Evolutionary conservation across 2,329 filamentous ascomycete species (phyloP).

Genomic region (Zymoseptoria pseudotritici): DNA sequence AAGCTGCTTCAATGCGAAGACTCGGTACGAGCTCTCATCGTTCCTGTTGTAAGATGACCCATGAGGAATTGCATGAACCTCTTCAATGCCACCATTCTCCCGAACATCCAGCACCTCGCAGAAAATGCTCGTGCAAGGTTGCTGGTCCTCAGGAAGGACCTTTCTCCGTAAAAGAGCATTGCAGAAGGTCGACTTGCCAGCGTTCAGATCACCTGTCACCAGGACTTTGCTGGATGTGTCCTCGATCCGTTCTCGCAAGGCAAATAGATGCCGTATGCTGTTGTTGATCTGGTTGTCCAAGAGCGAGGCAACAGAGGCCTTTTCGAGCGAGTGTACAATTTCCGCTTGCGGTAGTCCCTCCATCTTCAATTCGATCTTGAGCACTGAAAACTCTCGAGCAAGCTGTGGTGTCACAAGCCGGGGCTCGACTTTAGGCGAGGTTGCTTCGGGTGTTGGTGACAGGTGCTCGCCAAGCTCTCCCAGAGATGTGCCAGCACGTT

Average conservation of each 20-base stretch:
- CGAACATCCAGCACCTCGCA: constrained; percentile 91
- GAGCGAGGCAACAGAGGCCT: constrained; percentile 79
- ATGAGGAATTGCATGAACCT: constrained; percentile 90
- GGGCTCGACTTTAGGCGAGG: constrained; percentile 63
- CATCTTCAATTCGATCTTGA: constrained; percentile 91
- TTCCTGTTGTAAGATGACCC: constrained; percentile 73
- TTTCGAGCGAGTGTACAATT: constrained; percentile 89
- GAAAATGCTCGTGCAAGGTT: constrained; percentile 96
- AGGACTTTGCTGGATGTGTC: constrained; percentile 96
- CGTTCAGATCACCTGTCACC: constrained; percentile 91
- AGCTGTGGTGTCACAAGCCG: constrained; percentile 86
- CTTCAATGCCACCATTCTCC: constrained; percentile 84
- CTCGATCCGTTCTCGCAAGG: constrained; percentile 86
- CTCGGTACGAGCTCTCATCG: constrained; percentile 89
- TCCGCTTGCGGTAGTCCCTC: constrained; percentile 80
- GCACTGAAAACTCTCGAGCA: constrained; percentile 87
- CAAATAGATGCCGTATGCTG: constrained; percentile 81
- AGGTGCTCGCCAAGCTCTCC: constrained; percentile 50
- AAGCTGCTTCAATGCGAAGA: constrained; percentile 68
- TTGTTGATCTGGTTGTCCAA: constrained; percentile 91
- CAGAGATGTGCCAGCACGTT: constrained; percentile 66
- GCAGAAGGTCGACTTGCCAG: constrained; percentile 97
- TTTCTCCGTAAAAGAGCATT: constrained; percentile 92
- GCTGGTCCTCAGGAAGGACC: constrained; percentile 90
- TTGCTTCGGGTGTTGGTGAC: constrained; percentile 59